Evolutionary conservation across 106 monocot species (phyloP).

Genomic region (Dioscorea dumetorum): DNA sequence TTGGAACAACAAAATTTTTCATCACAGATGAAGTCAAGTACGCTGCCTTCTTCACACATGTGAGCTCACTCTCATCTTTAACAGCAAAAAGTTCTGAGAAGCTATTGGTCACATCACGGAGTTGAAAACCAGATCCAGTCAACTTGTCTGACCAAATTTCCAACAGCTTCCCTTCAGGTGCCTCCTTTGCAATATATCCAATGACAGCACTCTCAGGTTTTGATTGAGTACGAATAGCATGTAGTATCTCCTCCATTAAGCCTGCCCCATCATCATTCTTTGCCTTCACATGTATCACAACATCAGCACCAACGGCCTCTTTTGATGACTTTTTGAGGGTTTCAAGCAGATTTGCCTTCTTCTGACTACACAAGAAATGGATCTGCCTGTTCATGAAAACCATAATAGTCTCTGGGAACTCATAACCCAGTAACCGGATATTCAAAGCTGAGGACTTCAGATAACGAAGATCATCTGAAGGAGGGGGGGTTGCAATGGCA

Average conservation of each 20-base stretch:
- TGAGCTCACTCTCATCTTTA: conserved; percentile 70
- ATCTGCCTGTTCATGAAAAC: conserved; percentile 85
- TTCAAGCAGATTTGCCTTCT: conserved; percentile 77
- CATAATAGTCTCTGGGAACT: conserved; percentile 96
- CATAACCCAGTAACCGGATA: conserved; percentile 91
- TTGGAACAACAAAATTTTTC: conserved; percentile 85
- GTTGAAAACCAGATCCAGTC: conserved; percentile 34
- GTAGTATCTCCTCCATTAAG: conserved; percentile 61
- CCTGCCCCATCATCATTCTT: conserved; percentile 64
- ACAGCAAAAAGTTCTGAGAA: conserved; percentile 84
- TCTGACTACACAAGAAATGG: conserved; percentile 81
- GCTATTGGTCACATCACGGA: conserved; percentile 72
- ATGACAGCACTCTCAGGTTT: conserved; percentile 47
- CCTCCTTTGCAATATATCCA: conserved; percentile 75
- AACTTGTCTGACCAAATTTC: conserved; percentile 80
- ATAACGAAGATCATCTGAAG: conserved; percentile 88
- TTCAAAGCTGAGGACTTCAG: conserved; percentile 89
- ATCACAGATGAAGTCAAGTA: conserved; percentile 77
- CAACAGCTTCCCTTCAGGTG: conserved; percentile 83
- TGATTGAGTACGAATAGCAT: conserved; percentile 30
- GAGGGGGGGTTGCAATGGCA: conserved; percentile 71
- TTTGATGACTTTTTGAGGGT: conserved; percentile 61
- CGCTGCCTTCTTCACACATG: conserved; percentile 73
- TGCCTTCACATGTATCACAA: conserved; percentile 73
- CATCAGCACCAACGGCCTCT: conserved; percentile 61